phyloP scores from a whole-genome alignment of 345 rosid genomes.

The Arabis alpina region DNA sequence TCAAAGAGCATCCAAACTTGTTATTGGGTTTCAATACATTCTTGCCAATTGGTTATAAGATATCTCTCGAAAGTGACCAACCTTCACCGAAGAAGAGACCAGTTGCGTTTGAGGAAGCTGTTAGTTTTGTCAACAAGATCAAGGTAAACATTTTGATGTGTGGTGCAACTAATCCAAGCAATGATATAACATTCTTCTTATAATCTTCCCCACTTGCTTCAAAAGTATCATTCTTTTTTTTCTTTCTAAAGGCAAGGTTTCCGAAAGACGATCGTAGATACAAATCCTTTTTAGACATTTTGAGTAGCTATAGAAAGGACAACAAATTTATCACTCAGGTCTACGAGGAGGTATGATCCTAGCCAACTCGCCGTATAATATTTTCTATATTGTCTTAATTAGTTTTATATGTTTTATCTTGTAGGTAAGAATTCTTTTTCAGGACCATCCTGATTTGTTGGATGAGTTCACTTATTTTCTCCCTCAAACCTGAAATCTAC shows the following conservation, averaged over 20 bases:
- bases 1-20: slow-evolving; percentile 72
- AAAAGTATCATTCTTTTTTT: slow-evolving; percentile 15
- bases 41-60: slow-evolving; percentile 80
- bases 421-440: slow-evolving; percentile 75
- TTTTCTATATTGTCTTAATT: background rate
- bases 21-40: slow-evolving; percentile 85
- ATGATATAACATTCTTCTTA: background rate
- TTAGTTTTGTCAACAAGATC: slow-evolving; percentile 73
- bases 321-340: slow-evolving; percentile 76
- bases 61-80: slow-evolving; percentile 64
- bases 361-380: background rate
- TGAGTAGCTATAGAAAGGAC: slow-evolving; percentile 78
- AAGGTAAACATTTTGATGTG: slow-evolving; percentile 49
- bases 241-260: slow-evolving; percentile 63
- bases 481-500: slow-evolving; percentile 52
- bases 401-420: slow-evolving; percentile 4
- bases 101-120: slow-evolving; percentile 67
- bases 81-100: slow-evolving; percentile 36
- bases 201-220: background rate
- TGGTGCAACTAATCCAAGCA: slow-evolving; percentile 6
- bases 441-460: slow-evolving; percentile 75
- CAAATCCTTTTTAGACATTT: slow-evolving; percentile 78
- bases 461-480: slow-evolving; percentile 76
- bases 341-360: slow-evolving; percentile 64
- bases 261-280: slow-evolving; percentile 79